phyloP scores from a whole-genome alignment of 306 rosid species.

The Notholithocarpus densiflorus region DNA sequence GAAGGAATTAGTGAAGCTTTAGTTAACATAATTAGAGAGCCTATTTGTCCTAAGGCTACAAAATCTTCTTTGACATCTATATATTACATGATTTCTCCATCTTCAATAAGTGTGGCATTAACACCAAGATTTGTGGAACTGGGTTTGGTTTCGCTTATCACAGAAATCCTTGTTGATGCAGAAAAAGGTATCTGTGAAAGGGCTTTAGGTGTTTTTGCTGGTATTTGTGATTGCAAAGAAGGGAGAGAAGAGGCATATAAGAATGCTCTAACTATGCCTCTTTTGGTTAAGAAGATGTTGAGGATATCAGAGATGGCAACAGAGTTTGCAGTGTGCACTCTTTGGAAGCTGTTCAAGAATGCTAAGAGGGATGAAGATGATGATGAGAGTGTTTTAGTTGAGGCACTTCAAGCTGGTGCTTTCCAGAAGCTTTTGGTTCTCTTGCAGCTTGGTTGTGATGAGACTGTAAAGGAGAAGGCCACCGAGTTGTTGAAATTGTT shows the following conservation, averaged over 20 bases:
- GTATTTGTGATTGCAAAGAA: constrained; percentile 43
- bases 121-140: constrained; percentile 46
- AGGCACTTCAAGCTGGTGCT: constrained; percentile 66
- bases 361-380: constrained; percentile 24
- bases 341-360: constrained; percentile 65
- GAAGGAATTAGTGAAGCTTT: constrained; percentile 57
- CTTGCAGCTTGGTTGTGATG: constrained; percentile 76
- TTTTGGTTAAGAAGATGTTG: constrained; percentile 70
- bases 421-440: constrained; percentile 78
- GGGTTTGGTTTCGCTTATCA: constrained; percentile 59
- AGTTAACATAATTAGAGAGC: constrained; percentile 48
- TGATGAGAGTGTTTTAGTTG: constrained; percentile 37
- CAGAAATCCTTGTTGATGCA: constrained; percentile 62
- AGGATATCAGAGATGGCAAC: constrained; percentile 63
- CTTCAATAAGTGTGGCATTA: constrained; percentile 15
- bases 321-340: constrained; percentile 49
- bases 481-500: constrained; percentile 65
- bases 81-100: constrained; percentile 45
- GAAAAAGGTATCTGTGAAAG: constrained; percentile 61
- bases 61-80: constrained; percentile 60
- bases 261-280: constrained; percentile 70
- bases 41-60: constrained; percentile 40
- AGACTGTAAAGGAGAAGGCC: constrained; percentile 58
- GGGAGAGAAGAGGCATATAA: constrained; percentile 51
- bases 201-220: constrained; percentile 61